phyloP scores from a whole-genome alignment of 1,284 basidiomycete species.

The Stygiomarasmius scandens region DNA sequence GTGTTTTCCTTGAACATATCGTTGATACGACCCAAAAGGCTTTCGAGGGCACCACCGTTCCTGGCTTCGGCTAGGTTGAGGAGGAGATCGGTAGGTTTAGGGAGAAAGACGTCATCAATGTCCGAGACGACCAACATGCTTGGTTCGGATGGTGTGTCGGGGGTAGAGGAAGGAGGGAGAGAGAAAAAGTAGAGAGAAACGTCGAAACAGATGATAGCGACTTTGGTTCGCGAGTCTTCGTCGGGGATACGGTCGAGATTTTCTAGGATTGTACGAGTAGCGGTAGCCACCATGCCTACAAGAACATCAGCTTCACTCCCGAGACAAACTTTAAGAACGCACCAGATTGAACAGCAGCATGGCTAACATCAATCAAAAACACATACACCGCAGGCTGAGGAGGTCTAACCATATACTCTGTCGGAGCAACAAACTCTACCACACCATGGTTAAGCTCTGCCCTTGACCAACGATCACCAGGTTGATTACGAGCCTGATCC shows the following conservation, averaged over 20 bases:
- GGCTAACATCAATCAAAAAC: conserved; percentile 96
- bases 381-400: conserved; percentile 97
- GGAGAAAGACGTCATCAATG: conserved; percentile 95
- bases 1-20: conserved; percentile 98
- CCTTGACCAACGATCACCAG: conserved; percentile 93
- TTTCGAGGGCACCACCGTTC: conserved; percentile 68
- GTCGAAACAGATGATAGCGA: conserved; percentile 93
- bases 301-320: conserved; percentile 2
- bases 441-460: conserved; percentile 93
- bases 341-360: conserved; percentile 88
- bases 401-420: conserved; percentile 99
- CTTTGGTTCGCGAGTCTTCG: conserved; percentile 90
- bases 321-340: conserved; percentile 18
- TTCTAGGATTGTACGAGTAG: conserved; percentile 93
- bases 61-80: conserved; percentile 92
- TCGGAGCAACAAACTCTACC: conserved; percentile 97
- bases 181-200: conserved; percentile 97
- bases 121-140: conserved; percentile 98
- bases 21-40: conserved; percentile 79
- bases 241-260: conserved; percentile 95
- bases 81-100: conserved; percentile 93
- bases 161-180: conserved; percentile 73
- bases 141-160: conserved; percentile 53
- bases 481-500: conserved; percentile 93
- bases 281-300: conserved; percentile 95